Evolutionary conservation across 352 stramenopile species (phyloP).

Genomic region (Phytopythium delawarense): DNA sequence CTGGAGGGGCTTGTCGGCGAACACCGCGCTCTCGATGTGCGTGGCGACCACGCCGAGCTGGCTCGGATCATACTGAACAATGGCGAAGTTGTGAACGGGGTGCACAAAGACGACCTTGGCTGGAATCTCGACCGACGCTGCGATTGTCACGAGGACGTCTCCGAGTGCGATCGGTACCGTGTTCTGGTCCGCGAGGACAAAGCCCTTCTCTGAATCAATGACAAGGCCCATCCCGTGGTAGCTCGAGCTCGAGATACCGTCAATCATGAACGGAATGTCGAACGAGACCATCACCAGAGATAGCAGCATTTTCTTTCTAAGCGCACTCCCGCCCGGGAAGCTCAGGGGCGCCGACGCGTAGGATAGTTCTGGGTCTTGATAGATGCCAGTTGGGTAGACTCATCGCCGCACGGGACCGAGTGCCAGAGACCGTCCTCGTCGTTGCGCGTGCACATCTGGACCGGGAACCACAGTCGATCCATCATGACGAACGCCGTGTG

Average conservation of each 20-base stretch:
- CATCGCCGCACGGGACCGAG: constrained; percentile 26
- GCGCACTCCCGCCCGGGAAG: constrained; percentile 57
- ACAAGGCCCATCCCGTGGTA: constrained; percentile 90
- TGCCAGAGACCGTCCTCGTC: constrained; percentile 75
- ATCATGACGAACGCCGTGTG: constrained; percentile 87
- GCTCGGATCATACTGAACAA: constrained; percentile 87
- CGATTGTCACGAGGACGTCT: constrained; percentile 87
- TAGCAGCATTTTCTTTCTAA: constrained; percentile 67
- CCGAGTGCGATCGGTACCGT: constrained; percentile 87
- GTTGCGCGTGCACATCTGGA: constrained; percentile 75
- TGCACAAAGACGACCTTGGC: constrained; percentile 90
- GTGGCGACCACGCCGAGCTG: constrained; percentile 53
- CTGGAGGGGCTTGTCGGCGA: constrained; percentile 61
- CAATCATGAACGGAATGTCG: constrained; percentile 90
- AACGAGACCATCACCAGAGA: constrained; percentile 91
- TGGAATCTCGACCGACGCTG: constrained; percentile 82
- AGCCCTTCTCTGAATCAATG: constrained; percentile 72
- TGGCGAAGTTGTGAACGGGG: constrained; percentile 90
- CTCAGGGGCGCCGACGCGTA: constrained; percentile 57
- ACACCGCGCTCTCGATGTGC: constrained; percentile 52
- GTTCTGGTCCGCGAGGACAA: constrained; percentile 92
- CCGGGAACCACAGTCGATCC: constrained; percentile 88
- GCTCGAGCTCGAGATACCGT: constrained; percentile 87
- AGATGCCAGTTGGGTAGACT: constrained; percentile 15
- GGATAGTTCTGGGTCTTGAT: constrained; percentile 31